phyloP scores from a whole-genome alignment of 306 rosid species.

The Cyamopsis tetragonoloba region DNA sequence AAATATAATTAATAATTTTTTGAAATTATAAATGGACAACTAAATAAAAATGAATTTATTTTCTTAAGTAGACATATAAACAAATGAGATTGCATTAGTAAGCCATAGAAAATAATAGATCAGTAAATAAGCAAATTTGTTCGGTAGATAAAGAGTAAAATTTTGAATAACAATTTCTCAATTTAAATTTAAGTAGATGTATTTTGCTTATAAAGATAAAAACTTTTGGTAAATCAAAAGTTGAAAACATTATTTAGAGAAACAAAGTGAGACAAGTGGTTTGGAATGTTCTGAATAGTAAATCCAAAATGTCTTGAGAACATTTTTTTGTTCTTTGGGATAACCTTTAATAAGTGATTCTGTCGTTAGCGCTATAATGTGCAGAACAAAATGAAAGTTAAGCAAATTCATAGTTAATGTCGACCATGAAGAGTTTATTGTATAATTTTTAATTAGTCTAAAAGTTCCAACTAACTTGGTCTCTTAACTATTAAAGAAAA shows the following conservation, averaged over 20 bases:
- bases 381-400: background rate
- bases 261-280: constrained; percentile 25
- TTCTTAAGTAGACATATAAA: no score
- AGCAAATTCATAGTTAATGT: constrained; percentile 26
- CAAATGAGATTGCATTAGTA: background rate
- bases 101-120: no score
- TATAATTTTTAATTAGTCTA: background rate
- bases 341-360: background rate
- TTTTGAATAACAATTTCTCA: no score
- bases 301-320: background rate
- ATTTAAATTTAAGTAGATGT: no score
- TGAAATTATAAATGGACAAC: no score
- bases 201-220: no score
- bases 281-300: constrained; percentile 22
- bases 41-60: no score
- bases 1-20: no score
- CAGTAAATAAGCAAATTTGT: no score
- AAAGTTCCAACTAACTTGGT: background rate
- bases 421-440: constrained; percentile 27
- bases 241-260: background rate
- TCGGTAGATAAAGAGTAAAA: no score
- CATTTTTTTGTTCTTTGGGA: background rate
- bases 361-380: background rate
- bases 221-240: constrained; percentile 12
- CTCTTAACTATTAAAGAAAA: background rate